These are phyloP conservation scores for Trichoderma lentiforme DNA, from an alignment of 2,329 filamentous ascomycete species.

Conservation along the genomic window DNA sequence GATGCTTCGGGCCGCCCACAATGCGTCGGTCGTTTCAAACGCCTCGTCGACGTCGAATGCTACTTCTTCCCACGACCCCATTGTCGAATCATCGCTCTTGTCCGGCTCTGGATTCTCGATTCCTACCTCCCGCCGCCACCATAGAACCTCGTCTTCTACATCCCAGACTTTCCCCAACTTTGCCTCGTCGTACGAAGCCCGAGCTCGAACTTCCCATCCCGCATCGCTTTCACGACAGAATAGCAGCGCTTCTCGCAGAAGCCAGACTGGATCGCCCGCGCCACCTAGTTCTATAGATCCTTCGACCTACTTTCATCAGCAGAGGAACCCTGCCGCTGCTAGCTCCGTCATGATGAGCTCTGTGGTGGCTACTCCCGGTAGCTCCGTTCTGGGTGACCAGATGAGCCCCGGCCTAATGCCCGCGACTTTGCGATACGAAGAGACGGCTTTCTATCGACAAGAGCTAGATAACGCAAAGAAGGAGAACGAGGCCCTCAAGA, in stretches of 20 bases:
- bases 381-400: slow-evolving; percentile 36
- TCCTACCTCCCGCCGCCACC: slow-evolving; percentile 52
- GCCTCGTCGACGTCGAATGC: slow-evolving; percentile 59
- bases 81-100: slow-evolving; percentile 50
- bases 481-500: slow-evolving; percentile 62
- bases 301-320: slow-evolving; percentile 47
- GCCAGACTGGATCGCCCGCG: slow-evolving; percentile 49
- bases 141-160: slow-evolving; percentile 57
- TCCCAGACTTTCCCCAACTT: slow-evolving; percentile 48
- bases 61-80: slow-evolving; percentile 47
- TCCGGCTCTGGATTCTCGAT: slow-evolving; percentile 58
- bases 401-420: slow-evolving; percentile 54
- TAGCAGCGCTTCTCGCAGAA: slow-evolving; percentile 52
- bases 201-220: slow-evolving; percentile 45
- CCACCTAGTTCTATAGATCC: slow-evolving; percentile 42
- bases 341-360: slow-evolving; percentile 36
- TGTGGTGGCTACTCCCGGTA: slow-evolving; percentile 40
- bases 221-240: slow-evolving; percentile 51
- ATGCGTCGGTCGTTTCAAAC: slow-evolving; percentile 64
- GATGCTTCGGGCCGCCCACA: slow-evolving; percentile 69
- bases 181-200: slow-evolving; percentile 36
- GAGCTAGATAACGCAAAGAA: slow-evolving; percentile 60
- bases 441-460: slow-evolving; percentile 56
- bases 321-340: slow-evolving; percentile 39
- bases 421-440: slow-evolving; percentile 59